These are phyloP conservation scores for Leccinum fibrillosum DNA, from an alignment of 768 basidiomycete species.

Conservation along the genomic window DNA sequence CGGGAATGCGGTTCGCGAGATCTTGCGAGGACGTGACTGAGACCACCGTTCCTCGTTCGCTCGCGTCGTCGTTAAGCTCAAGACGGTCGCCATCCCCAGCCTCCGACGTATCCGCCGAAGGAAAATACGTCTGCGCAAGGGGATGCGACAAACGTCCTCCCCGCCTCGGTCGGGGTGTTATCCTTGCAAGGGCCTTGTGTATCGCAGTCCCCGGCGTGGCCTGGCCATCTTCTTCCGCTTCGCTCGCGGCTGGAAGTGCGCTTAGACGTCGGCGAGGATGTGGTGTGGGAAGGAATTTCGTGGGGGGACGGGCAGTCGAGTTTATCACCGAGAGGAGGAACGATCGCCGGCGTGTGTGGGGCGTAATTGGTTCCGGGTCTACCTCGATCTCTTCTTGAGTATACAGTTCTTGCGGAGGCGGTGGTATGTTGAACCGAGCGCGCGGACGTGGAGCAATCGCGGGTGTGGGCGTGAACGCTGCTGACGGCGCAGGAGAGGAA, in stretches of 20 bases:
- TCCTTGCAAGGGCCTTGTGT: conserved; percentile 56
- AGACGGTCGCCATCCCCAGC: neutral
- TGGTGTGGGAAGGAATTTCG: conserved; percentile 42
- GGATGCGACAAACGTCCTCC: conserved; percentile 59
- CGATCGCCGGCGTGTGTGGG: conserved; percentile 68
- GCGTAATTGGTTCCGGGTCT: conserved; percentile 56
- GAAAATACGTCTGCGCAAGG: conserved; percentile 48
- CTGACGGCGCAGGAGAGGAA: conserved; percentile 55
- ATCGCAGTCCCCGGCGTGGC: conserved; percentile 36
- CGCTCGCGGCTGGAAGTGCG: conserved; percentile 56
- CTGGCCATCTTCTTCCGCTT: conserved; percentile 30
- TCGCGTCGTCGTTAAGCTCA: conserved; percentile 39
- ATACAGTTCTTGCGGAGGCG: conserved; percentile 40
- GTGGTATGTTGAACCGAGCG: conserved; percentile 56
- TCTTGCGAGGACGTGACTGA: conserved; percentile 89
- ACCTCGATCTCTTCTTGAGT: conserved; percentile 29
- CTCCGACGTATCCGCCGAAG: too few species aligned
- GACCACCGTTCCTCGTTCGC: conserved; percentile 65
- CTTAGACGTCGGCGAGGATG: conserved; percentile 47
- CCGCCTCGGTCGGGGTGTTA: conserved; percentile 59
- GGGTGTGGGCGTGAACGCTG: conserved; percentile 67
- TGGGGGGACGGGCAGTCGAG: conserved; percentile 71
- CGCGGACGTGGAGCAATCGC: conserved; percentile 59
- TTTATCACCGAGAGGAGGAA: conserved; percentile 85
- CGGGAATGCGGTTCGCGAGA: conserved; percentile 70